Conservation (phyloP, 75 land plant species). For the Chamaecyparis obtusa region DNA sequence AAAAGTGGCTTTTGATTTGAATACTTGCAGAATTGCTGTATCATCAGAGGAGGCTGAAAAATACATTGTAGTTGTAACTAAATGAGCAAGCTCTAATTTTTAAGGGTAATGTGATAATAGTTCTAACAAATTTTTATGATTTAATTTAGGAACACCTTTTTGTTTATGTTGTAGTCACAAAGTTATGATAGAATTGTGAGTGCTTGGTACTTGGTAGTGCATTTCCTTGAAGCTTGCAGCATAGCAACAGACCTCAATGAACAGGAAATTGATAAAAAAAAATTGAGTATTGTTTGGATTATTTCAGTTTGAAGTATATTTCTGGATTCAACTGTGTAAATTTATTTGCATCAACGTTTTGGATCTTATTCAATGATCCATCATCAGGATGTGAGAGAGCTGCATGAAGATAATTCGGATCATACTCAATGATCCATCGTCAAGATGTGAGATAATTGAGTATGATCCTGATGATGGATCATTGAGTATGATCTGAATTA, state of each 20-base stretch:
- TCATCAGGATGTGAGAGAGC: no score
- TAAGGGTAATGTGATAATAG: not conserved
- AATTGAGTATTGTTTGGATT: not conserved
- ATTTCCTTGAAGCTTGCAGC: slow-evolving; percentile 1
- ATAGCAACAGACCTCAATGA: not conserved
- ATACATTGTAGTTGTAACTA: not conserved
- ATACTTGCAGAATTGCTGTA: not conserved
- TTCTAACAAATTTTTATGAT: not conserved
- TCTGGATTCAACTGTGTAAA: no score
- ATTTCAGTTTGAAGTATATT: not conserved
- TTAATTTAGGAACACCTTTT: not conserved
- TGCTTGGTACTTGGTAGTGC: not conserved
- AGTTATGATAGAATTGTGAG: not conserved
- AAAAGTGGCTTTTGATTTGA: no score
- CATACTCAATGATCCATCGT: no score
- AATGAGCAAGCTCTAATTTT: not conserved
- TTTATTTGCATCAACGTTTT: no score
- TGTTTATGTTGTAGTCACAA: not conserved
- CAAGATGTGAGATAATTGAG: no score
- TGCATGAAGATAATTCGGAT: no score
- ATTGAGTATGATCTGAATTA: no score
- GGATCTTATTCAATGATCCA: no score
- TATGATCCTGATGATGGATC: no score
- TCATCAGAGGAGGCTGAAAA: not conserved
- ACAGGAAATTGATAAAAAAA: not conserved